Evolutionary conservation across 2,329 filamentous ascomycete species (phyloP), one percentile per base, ranked within the genome.

Genomic region (Diplodia sapinea): DNA sequence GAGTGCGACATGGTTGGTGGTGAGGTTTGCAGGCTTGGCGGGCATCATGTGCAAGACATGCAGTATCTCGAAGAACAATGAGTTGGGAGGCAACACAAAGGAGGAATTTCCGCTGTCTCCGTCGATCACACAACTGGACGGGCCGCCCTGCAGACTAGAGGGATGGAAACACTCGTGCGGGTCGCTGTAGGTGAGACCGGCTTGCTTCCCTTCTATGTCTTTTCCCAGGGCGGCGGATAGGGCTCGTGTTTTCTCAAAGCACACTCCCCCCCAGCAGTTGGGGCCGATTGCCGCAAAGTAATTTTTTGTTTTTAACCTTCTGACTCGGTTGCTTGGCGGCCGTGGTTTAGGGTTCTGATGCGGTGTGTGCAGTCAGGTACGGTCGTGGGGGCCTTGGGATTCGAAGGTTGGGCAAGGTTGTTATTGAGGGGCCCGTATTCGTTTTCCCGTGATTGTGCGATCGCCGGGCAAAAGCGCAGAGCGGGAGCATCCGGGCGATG

Each of bases 341-440:
- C 26, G 26, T 43, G 6, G 8, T 8, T 62, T 31, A 49, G n/a
- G 40, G 26, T 49, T 15, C 29, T 36, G 52, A 20, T 56, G 29
- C 15, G 52, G 31, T 9, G 20, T 56, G 52, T 15, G 36, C 15
- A 43, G 47, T 50, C 13, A 38, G 11, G 47, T 49, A 31, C 8
- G n/a, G 43, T 20, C 17, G 59, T 29, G 59, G 59, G 51, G 59
- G 59, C 59, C 59, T 56, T 51, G 59, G 33, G 59, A 47, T 17
- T 63, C 20, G 23, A 43, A 20, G 43, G 17, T 26, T 51, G 43
- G 26, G 47, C 54, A 56, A 36, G 51, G n/a, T 40, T 56, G 13
- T 51, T 36, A 63, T 63, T 63, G 59, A 63, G 59, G 59, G 59
- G 59, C 59, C 47, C 59, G 59, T 63, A 63, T 63, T 63, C 59